phyloP scores from a whole-genome alignment of 2,329 filamentous ascomycete species.

The Clonostachys rhizophaga region DNA sequence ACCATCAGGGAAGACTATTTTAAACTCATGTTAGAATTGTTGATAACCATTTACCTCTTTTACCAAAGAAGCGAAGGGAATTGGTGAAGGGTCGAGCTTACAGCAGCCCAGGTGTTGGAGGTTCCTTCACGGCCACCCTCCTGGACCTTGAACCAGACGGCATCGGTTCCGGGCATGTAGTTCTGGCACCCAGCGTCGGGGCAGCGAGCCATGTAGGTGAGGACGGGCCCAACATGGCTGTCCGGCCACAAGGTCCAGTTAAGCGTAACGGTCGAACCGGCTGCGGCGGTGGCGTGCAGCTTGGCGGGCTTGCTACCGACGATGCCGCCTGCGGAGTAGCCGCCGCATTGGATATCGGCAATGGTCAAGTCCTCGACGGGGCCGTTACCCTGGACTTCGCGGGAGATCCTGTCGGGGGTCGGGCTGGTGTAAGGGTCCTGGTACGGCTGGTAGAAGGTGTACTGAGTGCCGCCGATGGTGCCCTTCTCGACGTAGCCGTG shows the following conservation, averaged over 20 bases:
- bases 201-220: slow-evolving; percentile 58
- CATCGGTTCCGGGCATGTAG: slow-evolving; percentile 38
- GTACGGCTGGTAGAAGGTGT: slow-evolving; percentile 28
- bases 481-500: slow-evolving; percentile 44
- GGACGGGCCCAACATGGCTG: slow-evolving; percentile 43
- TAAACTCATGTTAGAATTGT: slow-evolving; percentile 7
- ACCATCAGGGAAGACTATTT: slow-evolving; percentile 34
- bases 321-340: slow-evolving; percentile 41
- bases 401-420: slow-evolving; percentile 47
- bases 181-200: slow-evolving; percentile 43
- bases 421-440: slow-evolving; percentile 36
- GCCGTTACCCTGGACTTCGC: slow-evolving; percentile 52
- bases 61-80: too few relatives aligned
- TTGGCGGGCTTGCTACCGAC: slow-evolving; percentile 44
- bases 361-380: slow-evolving; percentile 48
- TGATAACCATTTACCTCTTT: too few relatives aligned
- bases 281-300: slow-evolving; percentile 46
- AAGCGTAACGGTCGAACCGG: slow-evolving; percentile 47
- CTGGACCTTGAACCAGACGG: slow-evolving; percentile 54
- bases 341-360: slow-evolving; percentile 52
- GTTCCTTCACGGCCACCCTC: slow-evolving; percentile 44
- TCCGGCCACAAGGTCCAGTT: slow-evolving; percentile 49
- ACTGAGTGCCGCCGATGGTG: slow-evolving; percentile 30
- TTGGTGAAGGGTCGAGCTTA: slow-evolving; percentile 10
- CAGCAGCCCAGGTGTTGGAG: slow-evolving; percentile 39